A percentile compares a stretch with the other conserved stretches of the same genome.
Evolutionary conservation across 78 protist genomes (phyloP).

Genomic region (Speleostelium caveatum): DNA sequence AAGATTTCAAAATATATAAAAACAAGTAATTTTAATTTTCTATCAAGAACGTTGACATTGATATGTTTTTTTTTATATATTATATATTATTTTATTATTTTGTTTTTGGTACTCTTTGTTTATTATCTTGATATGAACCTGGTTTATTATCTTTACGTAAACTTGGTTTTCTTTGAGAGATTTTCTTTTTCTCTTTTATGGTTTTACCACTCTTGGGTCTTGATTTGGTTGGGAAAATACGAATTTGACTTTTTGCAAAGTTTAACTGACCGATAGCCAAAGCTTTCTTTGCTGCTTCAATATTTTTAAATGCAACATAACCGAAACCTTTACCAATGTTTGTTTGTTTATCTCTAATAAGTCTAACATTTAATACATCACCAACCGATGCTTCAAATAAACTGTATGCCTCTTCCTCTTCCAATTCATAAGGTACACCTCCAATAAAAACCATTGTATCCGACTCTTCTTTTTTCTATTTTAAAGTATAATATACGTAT

Average conservation of each 20-base stretch:
- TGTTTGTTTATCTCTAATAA: conserved; percentile 27
- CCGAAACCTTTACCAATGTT: conserved; percentile 67
- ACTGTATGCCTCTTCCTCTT: conserved; percentile 40
- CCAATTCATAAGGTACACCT: conserved; percentile 46
- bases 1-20: too few species aligned
- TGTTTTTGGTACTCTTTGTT: too few species aligned
- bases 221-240: conserved; percentile 72
- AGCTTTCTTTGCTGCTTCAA: neutral
- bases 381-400: conserved; percentile 39
- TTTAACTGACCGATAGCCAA: neutral
- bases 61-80: too few species aligned
- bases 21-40: too few species aligned
- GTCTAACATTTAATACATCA: conserved; percentile 9
- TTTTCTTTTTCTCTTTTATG: conserved; percentile 21
- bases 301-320: conserved; percentile 24
- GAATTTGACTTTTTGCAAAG: conserved; percentile 5
- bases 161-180: conserved; percentile 14
- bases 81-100: too few species aligned
- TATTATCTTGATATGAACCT: too few species aligned
- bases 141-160: conserved; percentile 9
- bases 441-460: conserved; percentile 41
- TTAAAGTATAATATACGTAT: too few species aligned
- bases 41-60: too few species aligned
- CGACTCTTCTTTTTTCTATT: neutral
- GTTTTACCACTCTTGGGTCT: conserved; percentile 51